These are phyloP conservation scores for Lentinula aciculospora DNA, from an alignment of 768 basidiomycete species.

Conservation along the genomic window DNA sequence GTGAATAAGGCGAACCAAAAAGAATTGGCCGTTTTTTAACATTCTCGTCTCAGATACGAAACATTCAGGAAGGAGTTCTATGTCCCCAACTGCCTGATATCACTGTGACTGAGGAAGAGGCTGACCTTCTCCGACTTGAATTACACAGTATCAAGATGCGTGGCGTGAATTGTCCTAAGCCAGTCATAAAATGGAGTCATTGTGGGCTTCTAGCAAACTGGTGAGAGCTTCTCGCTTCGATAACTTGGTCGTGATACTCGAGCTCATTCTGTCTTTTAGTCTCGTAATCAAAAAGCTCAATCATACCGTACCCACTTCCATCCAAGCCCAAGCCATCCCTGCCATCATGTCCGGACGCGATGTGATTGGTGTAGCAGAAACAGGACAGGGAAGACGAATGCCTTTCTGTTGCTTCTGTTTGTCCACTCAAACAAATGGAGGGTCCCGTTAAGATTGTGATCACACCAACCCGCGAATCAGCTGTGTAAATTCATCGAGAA, in stretches of 20 bases:
- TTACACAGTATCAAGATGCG: conserved; percentile 97
- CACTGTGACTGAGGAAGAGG: conserved; percentile 90
- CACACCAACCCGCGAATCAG: conserved; percentile 96
- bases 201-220: conserved; percentile 91
- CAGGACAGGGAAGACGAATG: conserved; percentile 93
- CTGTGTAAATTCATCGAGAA: conserved; percentile 94
- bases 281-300: conserved; percentile 89
- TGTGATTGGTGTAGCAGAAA: conserved; percentile 98
- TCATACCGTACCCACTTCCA: conserved; percentile 88
- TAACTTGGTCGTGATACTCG: not conserved
- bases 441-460: conserved; percentile 95
- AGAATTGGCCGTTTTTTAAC: conserved; percentile 88
- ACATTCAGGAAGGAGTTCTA: conserved; percentile 98
- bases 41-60: conserved; percentile 83
- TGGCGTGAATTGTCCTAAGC: conserved; percentile 92
- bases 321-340: conserved; percentile 97
- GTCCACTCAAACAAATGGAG: conserved; percentile 92
- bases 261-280: conserved; percentile 33
- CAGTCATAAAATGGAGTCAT: conserved; percentile 98
- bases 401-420: conserved; percentile 92
- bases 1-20: conserved; percentile 99
- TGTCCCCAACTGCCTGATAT: conserved; percentile 86
- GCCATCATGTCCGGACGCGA: conserved; percentile 99
- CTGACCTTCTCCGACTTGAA: conserved; percentile 85
- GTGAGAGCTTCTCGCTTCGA: conserved; percentile 39